Evolutionary conservation across 768 basidiomycete species (phyloP).

Genomic region (Rhizopogon vinicolor): DNA sequence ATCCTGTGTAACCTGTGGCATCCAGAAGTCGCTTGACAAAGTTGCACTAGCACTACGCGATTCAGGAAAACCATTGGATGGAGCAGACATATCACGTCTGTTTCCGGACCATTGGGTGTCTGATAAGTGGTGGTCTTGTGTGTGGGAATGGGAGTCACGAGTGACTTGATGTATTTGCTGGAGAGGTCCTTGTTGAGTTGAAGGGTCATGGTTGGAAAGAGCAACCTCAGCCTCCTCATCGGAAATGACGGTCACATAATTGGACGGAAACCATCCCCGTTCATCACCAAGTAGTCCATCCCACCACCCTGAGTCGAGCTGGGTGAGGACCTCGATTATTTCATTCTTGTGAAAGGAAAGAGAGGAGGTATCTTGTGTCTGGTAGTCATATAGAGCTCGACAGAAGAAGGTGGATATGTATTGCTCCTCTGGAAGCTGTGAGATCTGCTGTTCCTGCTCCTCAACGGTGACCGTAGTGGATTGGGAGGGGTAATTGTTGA

Average conservation of each 20-base stretch:
- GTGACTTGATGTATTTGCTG: conserved; percentile 10
- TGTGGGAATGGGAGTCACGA: conserved; percentile 5
- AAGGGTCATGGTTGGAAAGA: conserved; percentile 32
- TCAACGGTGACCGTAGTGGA: conserved; percentile 12
- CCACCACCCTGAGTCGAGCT: conserved; percentile 97
- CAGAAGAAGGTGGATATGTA: conserved; percentile 76
- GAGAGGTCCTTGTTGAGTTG: conserved; percentile 7
- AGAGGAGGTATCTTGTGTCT: conserved; percentile 82
- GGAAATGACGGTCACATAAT: conserved; percentile 79
- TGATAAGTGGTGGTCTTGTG: conserved; percentile 24
- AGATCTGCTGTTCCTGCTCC: conserved; percentile 16
- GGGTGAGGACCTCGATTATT: conserved; percentile 90
- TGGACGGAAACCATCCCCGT: conserved; percentile 96
- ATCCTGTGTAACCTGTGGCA: conserved; percentile 76
- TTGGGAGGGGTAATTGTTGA: conserved; percentile 10
- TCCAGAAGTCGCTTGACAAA: conserved; percentile 79
- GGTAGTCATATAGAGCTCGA: conserved; percentile 88
- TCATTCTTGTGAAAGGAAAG: conserved; percentile 85
- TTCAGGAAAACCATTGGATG: conserved; percentile 37
- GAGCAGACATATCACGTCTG: conserved; percentile 9
- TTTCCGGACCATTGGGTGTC: conserved; percentile 44
- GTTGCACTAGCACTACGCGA: conserved; percentile 27
- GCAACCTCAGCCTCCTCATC: conserved; percentile 77
- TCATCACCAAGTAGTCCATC: conserved; percentile 88
- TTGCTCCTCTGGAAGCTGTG: conserved; percentile 45